Evolutionary conservation across 495 filamentous ascomycete genomes (phyloP).

Genomic region (Daldinia bambusicola): DNA sequence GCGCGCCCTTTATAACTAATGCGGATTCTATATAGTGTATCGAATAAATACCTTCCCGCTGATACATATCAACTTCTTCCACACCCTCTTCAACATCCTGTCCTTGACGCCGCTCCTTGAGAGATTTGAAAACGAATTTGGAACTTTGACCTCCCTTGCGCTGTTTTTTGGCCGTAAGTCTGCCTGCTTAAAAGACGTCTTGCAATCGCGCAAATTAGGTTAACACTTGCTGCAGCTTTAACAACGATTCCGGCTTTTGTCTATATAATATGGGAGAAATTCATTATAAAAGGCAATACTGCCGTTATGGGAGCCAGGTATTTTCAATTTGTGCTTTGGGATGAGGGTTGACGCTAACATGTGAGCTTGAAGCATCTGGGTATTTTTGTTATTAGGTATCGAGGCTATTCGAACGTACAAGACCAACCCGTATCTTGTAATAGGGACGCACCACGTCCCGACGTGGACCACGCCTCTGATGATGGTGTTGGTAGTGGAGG

Average conservation of each 20-base stretch:
- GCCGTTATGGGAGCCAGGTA: constrained; percentile 85
- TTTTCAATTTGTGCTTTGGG: background rate
- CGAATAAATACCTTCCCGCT: constrained; percentile 92
- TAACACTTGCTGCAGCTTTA: constrained; percentile 65
- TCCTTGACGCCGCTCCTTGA: constrained; percentile 86
- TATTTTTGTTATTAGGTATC: constrained; percentile 83
- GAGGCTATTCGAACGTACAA: constrained; percentile 84
- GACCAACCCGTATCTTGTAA: constrained; percentile 77
- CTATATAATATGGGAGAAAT: constrained; percentile 76
- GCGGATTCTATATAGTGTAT: constrained; percentile 70
- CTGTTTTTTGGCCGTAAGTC: constrained; percentile 90
- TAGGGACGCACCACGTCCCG: constrained; percentile 80
- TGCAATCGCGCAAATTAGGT: constrained; percentile 5
- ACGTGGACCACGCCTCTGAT: constrained; percentile 91
- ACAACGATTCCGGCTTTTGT: constrained; percentile 79
- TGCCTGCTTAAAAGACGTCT: background rate
- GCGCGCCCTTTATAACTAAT: constrained; percentile 18
- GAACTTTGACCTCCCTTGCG: constrained; percentile 83
- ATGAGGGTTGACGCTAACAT: constrained; percentile 4
- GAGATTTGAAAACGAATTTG: constrained; percentile 92
- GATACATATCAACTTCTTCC: constrained; percentile 82
- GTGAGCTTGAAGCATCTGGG: constrained; percentile 74
- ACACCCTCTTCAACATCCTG: constrained; percentile 80
- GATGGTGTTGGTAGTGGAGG: constrained; percentile 72
- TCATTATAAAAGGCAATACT: constrained; percentile 70